Base-by-base conservation (phyloP, 192 early-diverging fungal species). In the Coemansia sp. region DNA sequence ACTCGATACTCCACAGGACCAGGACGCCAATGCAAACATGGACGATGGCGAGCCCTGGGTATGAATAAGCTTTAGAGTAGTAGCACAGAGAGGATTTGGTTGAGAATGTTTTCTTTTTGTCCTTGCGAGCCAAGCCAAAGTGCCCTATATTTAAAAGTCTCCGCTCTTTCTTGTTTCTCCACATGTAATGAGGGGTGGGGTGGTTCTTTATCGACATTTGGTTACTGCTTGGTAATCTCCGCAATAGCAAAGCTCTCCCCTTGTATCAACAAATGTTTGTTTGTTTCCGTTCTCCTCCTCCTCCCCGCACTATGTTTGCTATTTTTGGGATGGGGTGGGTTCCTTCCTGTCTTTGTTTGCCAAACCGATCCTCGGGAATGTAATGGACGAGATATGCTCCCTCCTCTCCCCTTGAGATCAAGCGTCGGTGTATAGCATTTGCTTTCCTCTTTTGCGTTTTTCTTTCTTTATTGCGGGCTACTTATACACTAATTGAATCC, bases 1-100 rank as follows among this genome's bases (percentile, higher is more conserved):
- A 0, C 74, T 90, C 15, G 83, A 87, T 2, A 59, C 70, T 41
- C 72, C 74, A 23, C 78, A 80, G 56, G 70, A 74, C 65, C 53
- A 59, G 14, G 72, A 74, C 4, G 29, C 53, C 14, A 68, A 56
- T 30, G 69, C 75, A 22, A 63, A 66, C 30, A 68, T 71, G 66
- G 75, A 79, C 36, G 75, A 79, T 8, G 70, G 50, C 25, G 75
- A 79, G 29, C 68, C 68, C 6, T 79, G 75, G 75, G 68, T 71
- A 15, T 79, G 33, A 68, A 30, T n/a, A 15, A 30, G 19, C 30
- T 11, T 11, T 3, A 30, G 17, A n/a, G 28, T 54, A 25, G 38
- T 41, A 41, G n/a, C n/a, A n/a, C n/a, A n/a, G n/a, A n/a, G n/a
- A 41, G 4, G 13, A 17, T 41, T 41, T 41, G 38, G 4, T 41